These are phyloP conservation scores for Catenaria anguillulae DNA, from an alignment of 371 early-diverging fungal species.

Conservation along the genomic window DNA sequence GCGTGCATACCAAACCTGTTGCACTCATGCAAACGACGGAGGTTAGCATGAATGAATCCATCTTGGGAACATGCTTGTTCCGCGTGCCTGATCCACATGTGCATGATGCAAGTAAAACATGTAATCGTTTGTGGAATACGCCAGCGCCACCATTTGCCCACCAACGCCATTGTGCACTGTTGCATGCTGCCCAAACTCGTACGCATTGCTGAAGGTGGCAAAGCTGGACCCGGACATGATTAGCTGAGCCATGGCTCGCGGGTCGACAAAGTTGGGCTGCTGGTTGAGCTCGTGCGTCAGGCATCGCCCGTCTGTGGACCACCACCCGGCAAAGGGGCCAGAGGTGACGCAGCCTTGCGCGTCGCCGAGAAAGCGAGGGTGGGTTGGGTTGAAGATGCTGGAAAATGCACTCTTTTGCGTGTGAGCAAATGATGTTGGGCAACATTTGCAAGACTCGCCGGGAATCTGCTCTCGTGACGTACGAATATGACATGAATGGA, in stretches of 20 bases:
- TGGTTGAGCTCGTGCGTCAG: not conserved
- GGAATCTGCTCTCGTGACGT: too few relatives aligned
- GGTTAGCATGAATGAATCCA: too few relatives aligned
- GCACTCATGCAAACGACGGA: not conserved
- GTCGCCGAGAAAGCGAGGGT: not conserved
- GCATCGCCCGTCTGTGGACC: not conserved
- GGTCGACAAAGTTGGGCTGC: not conserved
- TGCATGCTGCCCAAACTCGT: constrained; percentile 2
- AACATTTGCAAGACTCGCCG: too few relatives aligned
- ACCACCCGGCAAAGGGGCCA: not conserved
- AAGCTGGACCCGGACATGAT: not conserved
- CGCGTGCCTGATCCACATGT: not conserved
- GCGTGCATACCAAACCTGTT: not conserved
- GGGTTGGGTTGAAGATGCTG: not conserved
- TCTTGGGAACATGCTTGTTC: too few relatives aligned
- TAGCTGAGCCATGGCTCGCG: not conserved
- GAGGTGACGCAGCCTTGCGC: not conserved
- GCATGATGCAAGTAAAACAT: not conserved
- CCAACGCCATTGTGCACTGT: not conserved
- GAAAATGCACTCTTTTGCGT: too few relatives aligned
- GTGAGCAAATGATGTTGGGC: too few relatives aligned
- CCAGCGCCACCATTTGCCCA: not conserved
- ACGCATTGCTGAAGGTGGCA: not conserved
- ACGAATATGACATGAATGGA: not conserved
- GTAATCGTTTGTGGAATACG: too few relatives aligned